phyloP scores from a whole-genome alignment of 495 filamentous ascomycete species.

The Bryoglossum gracile region DNA sequence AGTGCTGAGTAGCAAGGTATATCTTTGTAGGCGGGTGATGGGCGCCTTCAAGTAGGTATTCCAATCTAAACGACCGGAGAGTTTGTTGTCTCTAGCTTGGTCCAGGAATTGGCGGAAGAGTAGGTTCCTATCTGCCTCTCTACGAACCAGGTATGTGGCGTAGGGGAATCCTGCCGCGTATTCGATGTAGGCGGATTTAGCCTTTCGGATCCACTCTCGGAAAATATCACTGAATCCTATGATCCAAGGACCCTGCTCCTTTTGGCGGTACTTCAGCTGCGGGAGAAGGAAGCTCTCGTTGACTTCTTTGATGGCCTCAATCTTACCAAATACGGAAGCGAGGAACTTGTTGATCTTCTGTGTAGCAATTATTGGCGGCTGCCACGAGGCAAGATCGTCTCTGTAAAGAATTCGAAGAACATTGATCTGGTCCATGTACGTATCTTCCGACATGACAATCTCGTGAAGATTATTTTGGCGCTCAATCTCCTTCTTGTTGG shows the following conservation, averaged over 20 bases:
- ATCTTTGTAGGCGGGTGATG: slow-evolving; percentile 88
- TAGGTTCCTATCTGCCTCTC: slow-evolving; percentile 77
- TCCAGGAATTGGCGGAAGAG: slow-evolving; percentile 84
- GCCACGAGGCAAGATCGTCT: slow-evolving; percentile 64
- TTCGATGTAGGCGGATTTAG: slow-evolving; percentile 78
- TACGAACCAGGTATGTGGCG: slow-evolving; percentile 74
- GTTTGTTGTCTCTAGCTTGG: slow-evolving; percentile 65
- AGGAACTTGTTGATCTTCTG: slow-evolving; percentile 72
- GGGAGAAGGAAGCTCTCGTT: slow-evolving; percentile 93
- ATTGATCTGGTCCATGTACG: slow-evolving; percentile 80
- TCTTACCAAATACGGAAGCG: slow-evolving; percentile 78
- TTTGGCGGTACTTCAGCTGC: slow-evolving; percentile 94
- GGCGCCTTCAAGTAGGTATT: slow-evolving; percentile 90
- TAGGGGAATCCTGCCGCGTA: slow-evolving; percentile 85
- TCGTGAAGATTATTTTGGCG: slow-evolving; percentile 94
- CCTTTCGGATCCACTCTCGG: slow-evolving; percentile 96
- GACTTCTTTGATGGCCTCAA: slow-evolving; percentile 80
- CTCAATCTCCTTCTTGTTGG: slow-evolving; percentile 80
- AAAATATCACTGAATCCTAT: slow-evolving; percentile 95
- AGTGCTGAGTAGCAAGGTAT: slow-evolving; percentile 73
- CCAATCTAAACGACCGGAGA: slow-evolving; percentile 84
- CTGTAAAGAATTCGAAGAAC: slow-evolving; percentile 80
- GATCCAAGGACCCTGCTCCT: slow-evolving; percentile 94
- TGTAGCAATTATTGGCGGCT: slow-evolving; percentile 74
- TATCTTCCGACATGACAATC: slow-evolving; percentile 88